Conservation (phyloP, 2,329 filamentous ascomycete genomes). For the Trichoderma arundinaceum region DNA sequence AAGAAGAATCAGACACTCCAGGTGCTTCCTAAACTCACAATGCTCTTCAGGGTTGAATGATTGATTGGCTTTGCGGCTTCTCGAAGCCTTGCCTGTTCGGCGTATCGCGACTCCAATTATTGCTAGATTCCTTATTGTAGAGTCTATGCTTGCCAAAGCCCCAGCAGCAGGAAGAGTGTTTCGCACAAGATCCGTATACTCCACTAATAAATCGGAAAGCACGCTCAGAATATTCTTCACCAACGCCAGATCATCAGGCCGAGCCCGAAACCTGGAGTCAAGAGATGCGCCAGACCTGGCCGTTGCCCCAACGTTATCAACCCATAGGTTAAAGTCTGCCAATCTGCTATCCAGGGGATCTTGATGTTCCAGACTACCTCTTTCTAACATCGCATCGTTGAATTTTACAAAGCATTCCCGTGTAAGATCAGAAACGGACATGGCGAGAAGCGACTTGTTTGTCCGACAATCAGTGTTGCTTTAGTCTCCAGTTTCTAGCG, state of each 20-base stretch:
- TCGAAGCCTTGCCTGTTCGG: slow-evolving; percentile 17
- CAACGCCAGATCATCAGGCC: slow-evolving; percentile 21
- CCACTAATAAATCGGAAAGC: neutral
- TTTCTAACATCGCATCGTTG: neutral
- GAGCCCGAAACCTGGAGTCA: slow-evolving; percentile 21
- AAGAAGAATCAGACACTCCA: slow-evolving; percentile 7
- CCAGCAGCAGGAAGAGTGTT: too few species aligned
- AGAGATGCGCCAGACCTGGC: slow-evolving; percentile 27
- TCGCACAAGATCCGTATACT: neutral
- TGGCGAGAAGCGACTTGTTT: neutral
- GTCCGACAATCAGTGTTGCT: too few species aligned
- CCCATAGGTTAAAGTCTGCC: slow-evolving; percentile 33
- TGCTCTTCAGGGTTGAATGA: slow-evolving; percentile 7
- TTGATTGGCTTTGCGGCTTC: slow-evolving; percentile 2
- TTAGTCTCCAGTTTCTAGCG: too few species aligned
- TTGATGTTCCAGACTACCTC: neutral
- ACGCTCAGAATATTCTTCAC: slow-evolving; percentile 23
- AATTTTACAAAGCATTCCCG: neutral
- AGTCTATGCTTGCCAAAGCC: slow-evolving; percentile 9
- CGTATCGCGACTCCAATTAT: slow-evolving; percentile 26
- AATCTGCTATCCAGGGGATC: slow-evolving; percentile 24
- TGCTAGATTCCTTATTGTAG: slow-evolving; percentile 26
- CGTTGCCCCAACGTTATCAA: slow-evolving; percentile 32
- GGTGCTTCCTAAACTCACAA: neutral
- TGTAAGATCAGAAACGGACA: neutral